These are phyloP conservation scores for Globisporangium viniferum DNA, from an alignment of 352 stramenopile genomes.

Conservation along the genomic window DNA sequence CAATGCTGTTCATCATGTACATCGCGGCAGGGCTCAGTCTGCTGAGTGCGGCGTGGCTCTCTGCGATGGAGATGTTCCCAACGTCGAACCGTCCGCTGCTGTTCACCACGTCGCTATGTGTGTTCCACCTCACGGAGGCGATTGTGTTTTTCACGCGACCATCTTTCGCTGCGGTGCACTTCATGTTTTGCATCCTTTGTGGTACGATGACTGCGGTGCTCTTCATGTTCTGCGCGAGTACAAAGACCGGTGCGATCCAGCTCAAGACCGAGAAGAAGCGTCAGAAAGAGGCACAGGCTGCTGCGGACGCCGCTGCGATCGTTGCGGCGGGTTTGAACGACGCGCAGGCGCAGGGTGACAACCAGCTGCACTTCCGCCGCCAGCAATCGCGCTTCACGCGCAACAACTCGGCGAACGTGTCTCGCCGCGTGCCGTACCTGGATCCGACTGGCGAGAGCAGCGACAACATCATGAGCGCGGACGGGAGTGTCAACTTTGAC, in stretches of 20 bases:
- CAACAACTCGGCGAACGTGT: constrained; percentile 8
- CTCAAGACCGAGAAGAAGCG: constrained; percentile 83
- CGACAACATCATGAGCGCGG: constrained; percentile 6
- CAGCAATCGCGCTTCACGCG: constrained; percentile 64
- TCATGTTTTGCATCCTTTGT: constrained; percentile 49
- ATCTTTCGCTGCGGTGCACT: constrained; percentile 58
- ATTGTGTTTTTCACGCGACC: constrained; percentile 55
- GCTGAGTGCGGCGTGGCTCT: constrained; percentile 72
- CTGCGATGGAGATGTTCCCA: constrained; percentile 80
- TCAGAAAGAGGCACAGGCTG: constrained; percentile 37
- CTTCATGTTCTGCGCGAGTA: constrained; percentile 77
- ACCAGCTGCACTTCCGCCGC: constrained; percentile 32
- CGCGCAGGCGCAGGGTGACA: constrained; percentile 16
- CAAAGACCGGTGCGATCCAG: constrained; percentile 78
- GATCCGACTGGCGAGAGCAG: constrained; percentile 5
- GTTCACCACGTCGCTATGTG: constrained; percentile 62
- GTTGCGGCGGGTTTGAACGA: constrained; percentile 23
- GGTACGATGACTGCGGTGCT: constrained; percentile 51
- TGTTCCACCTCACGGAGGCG: constrained; percentile 58
- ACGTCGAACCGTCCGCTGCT: constrained; percentile 55
- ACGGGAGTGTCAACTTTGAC: constrained; percentile 27
- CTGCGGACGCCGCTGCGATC: constrained; percentile 20
- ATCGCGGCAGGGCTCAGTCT: constrained; percentile 64
- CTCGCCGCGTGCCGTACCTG: constrained; percentile 13
- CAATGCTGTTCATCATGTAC: constrained; percentile 61